Base-by-base conservation (phyloP, 1,284 basidiomycete genomes). In the Pseudozyma thailandica region DNA sequence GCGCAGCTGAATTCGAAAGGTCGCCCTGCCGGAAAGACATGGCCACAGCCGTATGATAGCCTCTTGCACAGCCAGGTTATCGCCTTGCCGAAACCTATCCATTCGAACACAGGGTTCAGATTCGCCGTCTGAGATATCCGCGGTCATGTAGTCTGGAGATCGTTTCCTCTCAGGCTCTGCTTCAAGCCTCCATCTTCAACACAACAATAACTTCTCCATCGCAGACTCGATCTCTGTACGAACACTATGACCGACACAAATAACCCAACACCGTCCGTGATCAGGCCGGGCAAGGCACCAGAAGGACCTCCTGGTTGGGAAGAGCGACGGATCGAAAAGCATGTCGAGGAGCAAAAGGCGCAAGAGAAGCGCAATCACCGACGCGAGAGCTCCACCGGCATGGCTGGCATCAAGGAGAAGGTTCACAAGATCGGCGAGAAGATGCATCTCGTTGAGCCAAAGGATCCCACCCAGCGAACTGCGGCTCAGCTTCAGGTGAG, bases 231-330 rank as follows among this genome's bases (percentile, higher is more conserved):
- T 8, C 21, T 37, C 28, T 6, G n/a, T 9, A 9, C 16, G 6
- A 18, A 28, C 27, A 30, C 18, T 6, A 70, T 59, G 55, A 25
- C 48, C 1, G 52, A 39, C 12, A 39, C 30, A 13, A 57, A 15
- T 43, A 58, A 55, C 20, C 62, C 73, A 20, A 50, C 39, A 2
- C 43, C 66, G 26, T 75, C 75, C 8, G 47, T 77, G 33, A 72
- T 77, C 21, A 50, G 70, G 38, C 75, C 75, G 1, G 75, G 75
- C 7, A 64, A 69, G 16, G 47, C 70, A 16, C 70, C 75, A 8
- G 58, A 59, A 23, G 75, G 75, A 4, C 75, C 75, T 10, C 69
- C 72, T 1, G 75, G 75, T 18, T 77, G 75, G 75, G 73, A 75
- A 47, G 65, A 72, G 42, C 50, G 56, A 20, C 41, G 72, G 6